These are phyloP conservation scores for Trichoderma harzianum DNA, from an alignment of 2,329 filamentous ascomycete genomes.

Conservation along the genomic window DNA sequence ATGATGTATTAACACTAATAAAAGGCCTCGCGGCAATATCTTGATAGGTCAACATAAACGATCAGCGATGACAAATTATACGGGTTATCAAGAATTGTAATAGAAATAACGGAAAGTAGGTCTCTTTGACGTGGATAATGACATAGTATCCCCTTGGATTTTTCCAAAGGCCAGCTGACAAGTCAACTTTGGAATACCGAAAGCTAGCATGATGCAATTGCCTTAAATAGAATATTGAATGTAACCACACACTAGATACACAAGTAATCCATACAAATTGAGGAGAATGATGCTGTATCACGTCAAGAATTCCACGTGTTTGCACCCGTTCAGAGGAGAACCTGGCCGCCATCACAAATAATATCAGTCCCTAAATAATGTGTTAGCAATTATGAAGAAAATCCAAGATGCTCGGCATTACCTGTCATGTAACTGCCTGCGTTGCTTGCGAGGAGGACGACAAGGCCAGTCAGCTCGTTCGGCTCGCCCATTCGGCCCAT, in stretches of 20 bases:
- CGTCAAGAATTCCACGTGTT: background rate
- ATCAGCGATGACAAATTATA: background rate
- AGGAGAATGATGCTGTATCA: background rate
- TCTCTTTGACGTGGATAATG: background rate
- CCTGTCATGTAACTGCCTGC: constrained; percentile 68
- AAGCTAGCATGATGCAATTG: background rate
- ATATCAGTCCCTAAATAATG: background rate
- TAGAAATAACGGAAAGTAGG: background rate
- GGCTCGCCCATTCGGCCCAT: constrained; percentile 63
- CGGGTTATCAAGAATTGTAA: background rate
- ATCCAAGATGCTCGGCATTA: constrained; percentile 18
- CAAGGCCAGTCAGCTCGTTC: constrained; percentile 59
- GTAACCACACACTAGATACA: background rate
- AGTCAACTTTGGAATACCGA: background rate
- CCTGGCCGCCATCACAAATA: background rate
- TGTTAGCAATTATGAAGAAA: background rate
- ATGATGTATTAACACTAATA: no score
- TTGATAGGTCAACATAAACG: background rate
- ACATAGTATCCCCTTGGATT: background rate
- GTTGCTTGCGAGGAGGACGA: constrained; percentile 58
- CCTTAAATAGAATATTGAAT: background rate
- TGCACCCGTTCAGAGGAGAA: background rate
- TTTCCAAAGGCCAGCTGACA: background rate
- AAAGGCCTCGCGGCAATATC: background rate
- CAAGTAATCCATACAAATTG: background rate